These are phyloP conservation scores for Talaromyces sp. DNA, from an alignment of 2,329 filamentous ascomycete species.

Conservation along the genomic window DNA sequence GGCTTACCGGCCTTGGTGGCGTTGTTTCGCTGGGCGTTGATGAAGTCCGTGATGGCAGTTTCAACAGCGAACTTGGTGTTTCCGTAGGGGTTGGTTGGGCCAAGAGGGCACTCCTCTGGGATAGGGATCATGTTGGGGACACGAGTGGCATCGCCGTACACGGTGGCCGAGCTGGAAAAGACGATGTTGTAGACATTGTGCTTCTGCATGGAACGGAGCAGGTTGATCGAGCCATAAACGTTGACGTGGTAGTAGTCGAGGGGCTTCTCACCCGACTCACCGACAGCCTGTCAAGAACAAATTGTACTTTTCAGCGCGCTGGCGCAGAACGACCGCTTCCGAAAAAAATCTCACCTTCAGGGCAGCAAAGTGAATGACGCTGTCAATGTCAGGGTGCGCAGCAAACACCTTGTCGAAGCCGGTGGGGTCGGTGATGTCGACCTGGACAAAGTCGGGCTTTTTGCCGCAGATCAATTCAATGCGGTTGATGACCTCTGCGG, in stretches of 20 bases:
- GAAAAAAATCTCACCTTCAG: constrained; percentile 61
- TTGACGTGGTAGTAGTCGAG: constrained; percentile 98
- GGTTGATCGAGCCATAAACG: constrained; percentile 82
- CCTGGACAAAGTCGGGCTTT: constrained; percentile 75
- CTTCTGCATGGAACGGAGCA: constrained; percentile 79
- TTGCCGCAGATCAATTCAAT: constrained; percentile 91
- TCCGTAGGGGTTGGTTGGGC: constrained; percentile 95
- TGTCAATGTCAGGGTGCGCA: constrained; percentile 89
- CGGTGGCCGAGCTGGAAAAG: constrained; percentile 96
- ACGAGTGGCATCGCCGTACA: constrained; percentile 95
- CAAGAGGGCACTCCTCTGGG: constrained; percentile 91
- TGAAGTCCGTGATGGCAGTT: constrained; percentile 81
- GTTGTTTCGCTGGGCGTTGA: constrained; percentile 80
- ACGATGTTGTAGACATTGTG: constrained; percentile 95
- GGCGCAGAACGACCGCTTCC: neutral
- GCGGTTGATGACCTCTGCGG: constrained; percentile 81
- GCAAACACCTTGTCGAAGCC: constrained; percentile 81
- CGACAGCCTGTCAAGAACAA: constrained; percentile 64
- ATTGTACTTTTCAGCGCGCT: constrained; percentile 3
- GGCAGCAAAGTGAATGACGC: constrained; percentile 97
- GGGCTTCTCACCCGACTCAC: constrained; percentile 87
- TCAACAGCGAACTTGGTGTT: constrained; percentile 94
- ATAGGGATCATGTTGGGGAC: constrained; percentile 99
- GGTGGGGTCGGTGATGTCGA: constrained; percentile 81
- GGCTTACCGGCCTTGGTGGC: constrained; percentile 71